Percentiles rank a stretch among this genome's conserved stretches.
These are phyloP conservation scores for Camellia sinensis DNA, from an alignment of 148 eudicot species.

Conservation along the genomic window DNA sequence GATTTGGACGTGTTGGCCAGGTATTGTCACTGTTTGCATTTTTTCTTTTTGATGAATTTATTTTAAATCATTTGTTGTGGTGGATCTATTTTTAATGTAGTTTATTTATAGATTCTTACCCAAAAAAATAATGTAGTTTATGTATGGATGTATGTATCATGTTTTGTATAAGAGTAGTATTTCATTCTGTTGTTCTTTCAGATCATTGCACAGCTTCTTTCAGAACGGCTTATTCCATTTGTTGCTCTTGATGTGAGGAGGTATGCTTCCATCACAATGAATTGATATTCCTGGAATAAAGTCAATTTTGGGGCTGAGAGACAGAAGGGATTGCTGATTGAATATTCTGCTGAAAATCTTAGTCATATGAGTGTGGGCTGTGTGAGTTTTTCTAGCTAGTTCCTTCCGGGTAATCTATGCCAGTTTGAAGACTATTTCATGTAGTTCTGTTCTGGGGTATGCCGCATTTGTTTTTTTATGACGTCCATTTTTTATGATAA, in stretches of 20 bases:
- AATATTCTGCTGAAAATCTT: background rate
- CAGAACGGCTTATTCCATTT: conserved; percentile 95
- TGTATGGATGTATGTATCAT: background rate
- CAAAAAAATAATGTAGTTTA: background rate
- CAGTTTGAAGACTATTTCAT: conserved; percentile 2
- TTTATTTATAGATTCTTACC: background rate
- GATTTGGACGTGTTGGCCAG: conserved; percentile 99
- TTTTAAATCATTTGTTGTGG: background rate
- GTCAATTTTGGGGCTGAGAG: background rate
- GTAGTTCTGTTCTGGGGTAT: background rate
- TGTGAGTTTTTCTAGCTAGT: background rate
- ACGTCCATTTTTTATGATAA: background rate
- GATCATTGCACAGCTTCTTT: conserved; percentile 99
- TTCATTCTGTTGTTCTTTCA: conserved; percentile 36
- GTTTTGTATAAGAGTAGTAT: background rate
- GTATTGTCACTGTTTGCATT: conserved; percentile 28
- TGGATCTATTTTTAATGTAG: background rate
- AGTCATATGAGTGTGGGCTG: background rate
- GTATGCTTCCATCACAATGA: conserved; percentile 31
- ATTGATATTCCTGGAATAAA: background rate
- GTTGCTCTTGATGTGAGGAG: conserved; percentile 99
- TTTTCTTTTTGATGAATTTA: conserved; percentile 3
- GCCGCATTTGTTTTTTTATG: background rate
- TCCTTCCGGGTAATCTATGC: background rate
- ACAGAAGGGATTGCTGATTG: background rate